Evolutionary conservation across 192 early-diverging fungal genomes (phyloP).

Genomic region (Podila epigama): DNA sequence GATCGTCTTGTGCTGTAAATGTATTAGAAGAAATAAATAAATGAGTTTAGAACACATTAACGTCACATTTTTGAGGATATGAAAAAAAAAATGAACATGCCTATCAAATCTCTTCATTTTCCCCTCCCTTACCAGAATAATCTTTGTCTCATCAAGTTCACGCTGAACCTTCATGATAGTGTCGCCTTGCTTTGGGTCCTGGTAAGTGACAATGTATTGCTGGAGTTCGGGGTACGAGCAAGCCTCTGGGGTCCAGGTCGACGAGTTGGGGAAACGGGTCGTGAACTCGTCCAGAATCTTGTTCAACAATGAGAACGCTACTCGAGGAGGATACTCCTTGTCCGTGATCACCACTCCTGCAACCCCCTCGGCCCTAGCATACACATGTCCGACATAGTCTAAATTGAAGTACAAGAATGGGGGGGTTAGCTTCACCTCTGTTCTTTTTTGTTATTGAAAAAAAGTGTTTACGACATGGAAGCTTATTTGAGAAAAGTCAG

Average conservation of each 20-base stretch:
- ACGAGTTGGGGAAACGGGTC: conserved; percentile 58
- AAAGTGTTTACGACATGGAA: too few species aligned
- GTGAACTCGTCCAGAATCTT: conserved; percentile 91
- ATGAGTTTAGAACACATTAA: background rate
- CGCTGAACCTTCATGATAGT: conserved; percentile 92
- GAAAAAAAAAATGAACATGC: conserved; percentile 34
- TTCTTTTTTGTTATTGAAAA: background rate
- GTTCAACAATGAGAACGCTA: conserved; percentile 85
- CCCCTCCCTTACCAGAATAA: conserved; percentile 92
- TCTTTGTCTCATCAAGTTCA: conserved; percentile 97
- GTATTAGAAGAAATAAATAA: too few species aligned
- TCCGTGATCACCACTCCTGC: conserved; percentile 83
- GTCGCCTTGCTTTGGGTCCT: conserved; percentile 93
- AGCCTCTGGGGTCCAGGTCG: conserved; percentile 45
- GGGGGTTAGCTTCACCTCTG: background rate
- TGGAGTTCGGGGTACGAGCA: conserved; percentile 74
- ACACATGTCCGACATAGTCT: conserved; percentile 87
- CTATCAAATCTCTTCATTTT: conserved; percentile 87
- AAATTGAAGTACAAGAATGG: background rate
- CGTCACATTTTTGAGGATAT: background rate
- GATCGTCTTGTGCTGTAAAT: conserved; percentile 84
- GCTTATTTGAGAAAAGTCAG: background rate
- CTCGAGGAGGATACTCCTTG: conserved; percentile 87
- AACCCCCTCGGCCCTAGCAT: conserved; percentile 75
- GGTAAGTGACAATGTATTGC: conserved; percentile 78